Conservation (phyloP, 2,329 filamentous ascomycete species). For the Emydomyces testavorans region DNA sequence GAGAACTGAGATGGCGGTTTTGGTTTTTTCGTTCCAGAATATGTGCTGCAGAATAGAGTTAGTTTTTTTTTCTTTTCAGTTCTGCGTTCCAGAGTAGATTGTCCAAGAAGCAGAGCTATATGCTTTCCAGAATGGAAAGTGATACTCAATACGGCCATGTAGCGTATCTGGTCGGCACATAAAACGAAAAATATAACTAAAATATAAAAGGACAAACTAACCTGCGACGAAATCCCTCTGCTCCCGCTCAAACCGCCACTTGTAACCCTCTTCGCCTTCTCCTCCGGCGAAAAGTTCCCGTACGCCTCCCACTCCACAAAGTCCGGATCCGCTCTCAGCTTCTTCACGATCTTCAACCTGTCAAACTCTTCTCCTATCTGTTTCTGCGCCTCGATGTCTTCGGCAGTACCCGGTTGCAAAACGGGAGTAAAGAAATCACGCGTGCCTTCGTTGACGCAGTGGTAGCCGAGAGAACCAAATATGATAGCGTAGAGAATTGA, state of each 20-base stretch:
- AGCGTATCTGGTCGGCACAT: too few relatives aligned
- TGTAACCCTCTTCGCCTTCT: slow-evolving; percentile 28
- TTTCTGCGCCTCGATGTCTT: slow-evolving; percentile 24
- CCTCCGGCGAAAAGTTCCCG: slow-evolving; percentile 26
- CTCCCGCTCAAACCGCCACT: slow-evolving; percentile 32
- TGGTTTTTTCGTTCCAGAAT: slow-evolving; percentile 50
- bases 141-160: too few relatives aligned
- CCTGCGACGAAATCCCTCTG: slow-evolving; percentile 33
- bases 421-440: slow-evolving; percentile 3
- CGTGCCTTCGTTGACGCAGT: not conserved
- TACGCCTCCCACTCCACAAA: slow-evolving; percentile 33
- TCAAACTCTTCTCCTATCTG: slow-evolving; percentile 27
- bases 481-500: slow-evolving; percentile 25
- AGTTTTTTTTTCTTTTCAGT: slow-evolving; percentile 3
- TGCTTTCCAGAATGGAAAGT: too few relatives aligned
- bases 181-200: not conserved
- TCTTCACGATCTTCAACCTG: slow-evolving; percentile 28
- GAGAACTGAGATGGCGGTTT: slow-evolving; percentile 52
- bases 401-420: slow-evolving; percentile 25
- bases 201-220: slow-evolving; percentile 19
- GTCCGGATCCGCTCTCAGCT: slow-evolving; percentile 30
- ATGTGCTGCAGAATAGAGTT: slow-evolving; percentile 40
- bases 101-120: too few relatives aligned
- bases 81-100: too few relatives aligned
- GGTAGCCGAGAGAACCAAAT: slow-evolving; percentile 26